phyloP scores from a whole-genome alignment of 2,329 filamentous ascomycete species.

The Pseudogymnoascus sp. region DNA sequence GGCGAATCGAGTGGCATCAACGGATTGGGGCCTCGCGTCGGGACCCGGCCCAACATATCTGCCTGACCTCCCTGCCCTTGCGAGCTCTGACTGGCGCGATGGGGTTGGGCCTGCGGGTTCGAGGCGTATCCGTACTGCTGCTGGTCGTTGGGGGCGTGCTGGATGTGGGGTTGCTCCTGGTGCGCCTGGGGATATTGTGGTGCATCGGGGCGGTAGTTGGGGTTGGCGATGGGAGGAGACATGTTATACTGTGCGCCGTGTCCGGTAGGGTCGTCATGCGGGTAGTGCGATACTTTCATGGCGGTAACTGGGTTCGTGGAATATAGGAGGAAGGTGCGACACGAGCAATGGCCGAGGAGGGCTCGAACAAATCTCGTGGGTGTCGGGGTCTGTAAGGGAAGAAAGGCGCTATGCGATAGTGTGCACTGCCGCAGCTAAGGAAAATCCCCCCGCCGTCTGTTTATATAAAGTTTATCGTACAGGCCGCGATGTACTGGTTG shows the following conservation, averaged over 20 bases:
- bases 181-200: not conserved
- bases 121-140: not conserved
- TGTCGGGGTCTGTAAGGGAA: not conserved
- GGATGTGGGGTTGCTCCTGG: not conserved
- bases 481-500: not conserved
- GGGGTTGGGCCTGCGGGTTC: not conserved
- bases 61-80: not conserved
- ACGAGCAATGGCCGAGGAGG: not conserved
- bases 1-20: conserved; percentile 3
- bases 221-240: not conserved
- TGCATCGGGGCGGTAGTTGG: not conserved
- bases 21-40: not conserved
- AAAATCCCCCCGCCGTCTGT: not conserved
- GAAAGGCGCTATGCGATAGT: not conserved
- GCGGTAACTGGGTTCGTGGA: not conserved
- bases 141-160: not conserved
- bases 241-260: conserved; percentile 2
- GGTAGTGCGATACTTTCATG: conserved; percentile 6
- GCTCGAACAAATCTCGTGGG: not conserved
- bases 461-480: conserved; percentile 1
- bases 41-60: not conserved
- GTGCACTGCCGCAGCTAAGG: not conserved
- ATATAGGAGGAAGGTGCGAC: not conserved
- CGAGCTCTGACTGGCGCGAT: not conserved
- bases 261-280: conserved; percentile 1